Evolutionary conservation across 2,329 filamentous ascomycete genomes (phyloP), one percentile per base, ranked within the genome.

Genomic region (Aspergillus transmontanensis): DNA sequence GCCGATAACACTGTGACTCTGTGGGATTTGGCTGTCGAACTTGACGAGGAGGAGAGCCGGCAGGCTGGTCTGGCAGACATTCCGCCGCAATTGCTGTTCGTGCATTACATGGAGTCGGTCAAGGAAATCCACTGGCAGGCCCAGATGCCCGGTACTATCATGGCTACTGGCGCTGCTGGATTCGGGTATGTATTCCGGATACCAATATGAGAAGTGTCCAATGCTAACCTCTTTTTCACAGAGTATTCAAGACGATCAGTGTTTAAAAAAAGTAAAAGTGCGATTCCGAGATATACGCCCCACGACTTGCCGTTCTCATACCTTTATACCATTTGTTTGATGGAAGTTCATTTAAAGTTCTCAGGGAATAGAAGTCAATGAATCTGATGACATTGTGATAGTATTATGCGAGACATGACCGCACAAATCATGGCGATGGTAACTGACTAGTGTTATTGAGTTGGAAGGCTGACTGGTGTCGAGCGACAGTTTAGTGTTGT

Each of bases 71-170:
- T 94, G 46, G 89, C 92, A 73, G 94, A 97, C 66, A 93, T 98
- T 66, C 95, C 95, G 63, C 93, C 95, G 5, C 95, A 99, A 79
- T 81, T 99, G 71, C 83, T 99, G 67, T 99, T 99, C 78, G 93
- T 97, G 74, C 95, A 99, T 81, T 97, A 96, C 77, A 93, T 96
- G 83, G 91, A 96, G 73, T 89, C 92, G 71, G 93, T 93, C 61
- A 98, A 97, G 86, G 95, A 99, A 81, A 82, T 94, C 43, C 95
- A 99, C 81, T 99, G 95, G 94, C 94, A 98, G 81, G 91, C 91
- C 39, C 95, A 99, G 82, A 97, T 98, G 76, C 91, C 93, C 0
- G 95, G 95, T 34, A 89, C 89, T 39, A 81, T 98, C 65, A 89
- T 98, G 80, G 93, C 93, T 2, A 99, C 95, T 0, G 95, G 95